phyloP scores from a whole-genome alignment of 805 yeast genomes.

The Candida pini region DNA sequence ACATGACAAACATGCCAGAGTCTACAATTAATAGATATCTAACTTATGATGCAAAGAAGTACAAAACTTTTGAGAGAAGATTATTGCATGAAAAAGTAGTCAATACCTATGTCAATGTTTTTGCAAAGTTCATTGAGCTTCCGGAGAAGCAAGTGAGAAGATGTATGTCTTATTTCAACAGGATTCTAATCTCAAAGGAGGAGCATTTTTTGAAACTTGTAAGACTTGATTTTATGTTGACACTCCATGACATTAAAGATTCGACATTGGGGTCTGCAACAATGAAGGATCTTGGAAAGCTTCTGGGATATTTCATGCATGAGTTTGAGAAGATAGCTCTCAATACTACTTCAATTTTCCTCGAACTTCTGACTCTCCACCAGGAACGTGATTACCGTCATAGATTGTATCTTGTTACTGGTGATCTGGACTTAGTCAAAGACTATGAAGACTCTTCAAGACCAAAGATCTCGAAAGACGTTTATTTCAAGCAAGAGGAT shows the following conservation, averaged over 20 bases:
- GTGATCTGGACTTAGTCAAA: constrained; percentile 39
- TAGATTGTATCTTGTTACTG: constrained; percentile 53
- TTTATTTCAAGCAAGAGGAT: constrained; percentile 10
- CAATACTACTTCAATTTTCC: constrained; percentile 47
- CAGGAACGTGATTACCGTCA: constrained; percentile 44
- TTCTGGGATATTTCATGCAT: constrained; percentile 61
- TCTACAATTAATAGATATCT: constrained; percentile 10
- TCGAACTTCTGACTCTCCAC: constrained; percentile 57
- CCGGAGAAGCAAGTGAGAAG: constrained; percentile 53
- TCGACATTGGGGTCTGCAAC: constrained; percentile 44
- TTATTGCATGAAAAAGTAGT: constrained; percentile 58
- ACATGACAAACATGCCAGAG: constrained; percentile 16
- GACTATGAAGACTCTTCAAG: constrained; percentile 28
- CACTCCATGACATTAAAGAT: constrained; percentile 45
- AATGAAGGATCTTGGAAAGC: constrained; percentile 57
- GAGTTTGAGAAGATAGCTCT: constrained; percentile 43
- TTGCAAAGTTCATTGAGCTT: constrained; percentile 59
- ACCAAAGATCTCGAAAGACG: constrained; percentile 9
- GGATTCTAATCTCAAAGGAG: constrained; percentile 60
- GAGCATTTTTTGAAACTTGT: constrained; percentile 47
- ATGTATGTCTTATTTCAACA: constrained; percentile 65
- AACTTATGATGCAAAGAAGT: constrained; percentile 14
- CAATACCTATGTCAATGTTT: constrained; percentile 56
- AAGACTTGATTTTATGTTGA: constrained; percentile 68
- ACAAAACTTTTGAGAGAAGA: constrained; percentile 31